Evolutionary conservation across 2,329 filamentous ascomycete species (phyloP).

Genomic region (Talaromyces sp.): DNA sequence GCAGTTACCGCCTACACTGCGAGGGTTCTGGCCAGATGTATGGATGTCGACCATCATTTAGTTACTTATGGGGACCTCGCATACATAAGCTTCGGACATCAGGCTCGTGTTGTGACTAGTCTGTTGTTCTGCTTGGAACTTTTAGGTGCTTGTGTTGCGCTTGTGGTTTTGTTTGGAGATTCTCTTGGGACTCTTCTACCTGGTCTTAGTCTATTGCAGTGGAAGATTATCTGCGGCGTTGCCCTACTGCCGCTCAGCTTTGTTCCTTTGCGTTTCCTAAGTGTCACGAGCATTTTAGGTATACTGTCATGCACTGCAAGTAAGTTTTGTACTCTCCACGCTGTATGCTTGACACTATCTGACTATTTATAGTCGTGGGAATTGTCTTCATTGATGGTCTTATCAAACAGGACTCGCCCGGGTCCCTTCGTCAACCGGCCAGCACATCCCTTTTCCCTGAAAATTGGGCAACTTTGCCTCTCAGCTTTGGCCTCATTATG

Average conservation of each 20-base stretch:
- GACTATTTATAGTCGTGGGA: slow-evolving; percentile 64
- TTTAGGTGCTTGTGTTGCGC: slow-evolving; percentile 80
- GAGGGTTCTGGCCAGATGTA: slow-evolving; percentile 78
- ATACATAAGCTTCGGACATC: slow-evolving; percentile 82
- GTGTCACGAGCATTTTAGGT: slow-evolving; percentile 88
- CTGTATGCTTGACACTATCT: too few relatives aligned
- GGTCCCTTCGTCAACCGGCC: slow-evolving; percentile 79
- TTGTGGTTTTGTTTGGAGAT: slow-evolving; percentile 91
- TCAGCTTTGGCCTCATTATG: slow-evolving; percentile 89
- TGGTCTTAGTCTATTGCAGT: slow-evolving; percentile 64
- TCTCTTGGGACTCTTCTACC: slow-evolving; percentile 78
- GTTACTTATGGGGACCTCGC: slow-evolving; percentile 95
- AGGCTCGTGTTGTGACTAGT: slow-evolving; percentile 77
- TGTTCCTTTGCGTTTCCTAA: slow-evolving; percentile 76
- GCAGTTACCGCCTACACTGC: slow-evolving; percentile 81
- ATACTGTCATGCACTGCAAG: slow-evolving; percentile 86
- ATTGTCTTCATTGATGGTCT: slow-evolving; percentile 85
- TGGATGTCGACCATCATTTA: slow-evolving; percentile 78
- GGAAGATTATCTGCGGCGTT: slow-evolving; percentile 82
- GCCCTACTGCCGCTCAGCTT: slow-evolving; percentile 81
- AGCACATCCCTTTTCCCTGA: slow-evolving; percentile 76
- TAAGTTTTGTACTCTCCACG: too few relatives aligned
- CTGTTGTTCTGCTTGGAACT: slow-evolving; percentile 86
- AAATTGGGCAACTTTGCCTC: slow-evolving; percentile 82
- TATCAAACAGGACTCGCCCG: slow-evolving; percentile 73